Conservation (phyloP, 139 green algal species). For the Pseudopediastrum boryanum region DNA sequence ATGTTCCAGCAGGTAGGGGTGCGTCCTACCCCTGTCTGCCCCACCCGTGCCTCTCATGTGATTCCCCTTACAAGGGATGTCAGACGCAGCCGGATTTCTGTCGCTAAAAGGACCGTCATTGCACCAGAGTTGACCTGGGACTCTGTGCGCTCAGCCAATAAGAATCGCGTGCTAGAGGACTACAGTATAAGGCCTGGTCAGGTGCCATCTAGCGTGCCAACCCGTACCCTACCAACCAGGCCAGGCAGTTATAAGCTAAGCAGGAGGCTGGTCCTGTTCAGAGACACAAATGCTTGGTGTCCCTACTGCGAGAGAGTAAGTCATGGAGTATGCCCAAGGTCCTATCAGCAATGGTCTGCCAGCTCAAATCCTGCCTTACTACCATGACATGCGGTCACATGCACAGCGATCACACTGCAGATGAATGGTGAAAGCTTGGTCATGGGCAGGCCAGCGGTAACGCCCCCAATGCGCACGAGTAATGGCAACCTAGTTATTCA, state of each 20-base stretch:
- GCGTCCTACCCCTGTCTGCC: too few relatives aligned
- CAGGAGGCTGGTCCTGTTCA: slow-evolving; percentile 32
- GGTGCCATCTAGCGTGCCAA: slow-evolving; percentile 9
- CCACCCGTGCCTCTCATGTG: too few relatives aligned
- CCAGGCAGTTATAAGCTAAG: slow-evolving; percentile 22
- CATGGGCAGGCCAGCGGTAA: too few relatives aligned
- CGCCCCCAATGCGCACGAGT: too few relatives aligned
- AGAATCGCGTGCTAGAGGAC: slow-evolving; percentile 12
- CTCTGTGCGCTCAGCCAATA: too few relatives aligned
- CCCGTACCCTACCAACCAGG: slow-evolving; percentile 25
- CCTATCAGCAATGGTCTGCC: not conserved
- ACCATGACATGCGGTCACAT: not conserved
- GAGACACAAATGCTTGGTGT: slow-evolving; percentile 39
- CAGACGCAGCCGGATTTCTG: too few relatives aligned
- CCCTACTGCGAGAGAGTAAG: not conserved
- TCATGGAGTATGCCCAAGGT: not conserved
- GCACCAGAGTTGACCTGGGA: too few relatives aligned
- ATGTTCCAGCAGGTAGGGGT: too few relatives aligned
- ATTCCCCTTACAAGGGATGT: too few relatives aligned
- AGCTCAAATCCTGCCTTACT: not conserved
- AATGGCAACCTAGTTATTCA: too few relatives aligned
- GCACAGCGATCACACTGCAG: not conserved
- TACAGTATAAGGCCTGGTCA: slow-evolving; percentile 23
- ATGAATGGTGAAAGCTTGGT: not conserved
- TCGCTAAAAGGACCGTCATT: too few relatives aligned